Evolutionary conservation across 257 asterid species (phyloP).

Genomic region (Marsdenia floribunda): DNA sequence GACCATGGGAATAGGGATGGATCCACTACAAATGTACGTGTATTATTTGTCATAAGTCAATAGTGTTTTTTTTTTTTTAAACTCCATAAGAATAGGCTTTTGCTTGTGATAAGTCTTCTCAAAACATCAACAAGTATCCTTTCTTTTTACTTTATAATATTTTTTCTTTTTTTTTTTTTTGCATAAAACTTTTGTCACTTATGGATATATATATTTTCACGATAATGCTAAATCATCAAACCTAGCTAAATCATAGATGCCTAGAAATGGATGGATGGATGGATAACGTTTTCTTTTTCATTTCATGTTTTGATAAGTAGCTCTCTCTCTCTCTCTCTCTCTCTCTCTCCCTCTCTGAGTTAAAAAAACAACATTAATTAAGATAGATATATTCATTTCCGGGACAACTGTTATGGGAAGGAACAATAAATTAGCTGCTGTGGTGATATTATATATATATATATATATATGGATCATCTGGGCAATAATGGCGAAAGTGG

Average conservation of each 20-base stretch:
- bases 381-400: background rate
- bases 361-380: too few species aligned
- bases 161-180: too few species aligned
- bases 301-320: background rate
- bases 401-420: background rate
- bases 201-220: background rate
- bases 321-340: too few species aligned
- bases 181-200: background rate
- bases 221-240: background rate
- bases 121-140: constrained; percentile 8
- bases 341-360: too few species aligned
- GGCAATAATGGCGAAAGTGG: constrained; percentile 28
- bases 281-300: background rate
- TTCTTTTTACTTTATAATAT: background rate
- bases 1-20: too few species aligned
- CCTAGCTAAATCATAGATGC: background rate
- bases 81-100: background rate
- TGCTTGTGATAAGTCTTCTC: background rate
- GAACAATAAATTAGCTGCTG: background rate
- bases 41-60: background rate
- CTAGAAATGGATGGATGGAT: background rate
- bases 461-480: constrained; percentile 9
- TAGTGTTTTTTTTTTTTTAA: background rate
- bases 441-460: constrained; percentile 5
- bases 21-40: too few species aligned